phyloP scores from a whole-genome alignment of 2,329 filamentous ascomycete species.

The Blastomyces parvus region DNA sequence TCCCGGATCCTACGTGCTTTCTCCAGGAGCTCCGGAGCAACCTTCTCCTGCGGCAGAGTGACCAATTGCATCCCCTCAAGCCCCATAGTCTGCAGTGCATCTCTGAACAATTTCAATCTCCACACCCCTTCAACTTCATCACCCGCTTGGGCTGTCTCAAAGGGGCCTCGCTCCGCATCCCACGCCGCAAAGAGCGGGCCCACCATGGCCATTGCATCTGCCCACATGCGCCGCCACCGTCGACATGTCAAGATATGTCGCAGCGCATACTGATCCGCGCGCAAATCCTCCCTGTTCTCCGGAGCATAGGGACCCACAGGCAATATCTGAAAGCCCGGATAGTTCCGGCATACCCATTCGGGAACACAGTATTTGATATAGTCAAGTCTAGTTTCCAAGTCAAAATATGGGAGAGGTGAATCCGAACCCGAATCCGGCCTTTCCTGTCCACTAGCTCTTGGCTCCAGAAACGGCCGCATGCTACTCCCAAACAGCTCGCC shows the following conservation, averaged over 20 bases:
- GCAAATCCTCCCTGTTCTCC: neutral
- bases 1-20: constrained; percentile 9
- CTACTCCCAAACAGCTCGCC: constrained; percentile 24
- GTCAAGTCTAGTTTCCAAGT: constrained; percentile 21
- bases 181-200: constrained; percentile 1
- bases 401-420: constrained; percentile 7
- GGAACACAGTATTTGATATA: constrained; percentile 26
- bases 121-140: constrained; percentile 11
- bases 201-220: constrained; percentile 15
- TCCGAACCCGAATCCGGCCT: neutral
- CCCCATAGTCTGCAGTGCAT: constrained; percentile 22
- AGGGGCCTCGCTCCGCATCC: constrained; percentile 2
- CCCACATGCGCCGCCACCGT: constrained; percentile 24
- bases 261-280: constrained; percentile 12
- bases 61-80: constrained; percentile 25
- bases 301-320: constrained; percentile 9
- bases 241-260: constrained; percentile 19
- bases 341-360: constrained; percentile 15
- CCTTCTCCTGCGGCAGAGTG: constrained; percentile 17
- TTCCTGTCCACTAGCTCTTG: neutral
- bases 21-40: constrained; percentile 16
- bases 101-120: constrained; percentile 21
- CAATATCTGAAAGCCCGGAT: constrained; percentile 8
- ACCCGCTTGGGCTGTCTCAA: constrained; percentile 14
- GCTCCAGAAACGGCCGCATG: constrained; percentile 19